Percentiles rank a stretch among this genome's conserved stretches.
phyloP scores from a whole-genome alignment of 2,329 filamentous ascomycete genomes.

The Penicillium sp. region DNA sequence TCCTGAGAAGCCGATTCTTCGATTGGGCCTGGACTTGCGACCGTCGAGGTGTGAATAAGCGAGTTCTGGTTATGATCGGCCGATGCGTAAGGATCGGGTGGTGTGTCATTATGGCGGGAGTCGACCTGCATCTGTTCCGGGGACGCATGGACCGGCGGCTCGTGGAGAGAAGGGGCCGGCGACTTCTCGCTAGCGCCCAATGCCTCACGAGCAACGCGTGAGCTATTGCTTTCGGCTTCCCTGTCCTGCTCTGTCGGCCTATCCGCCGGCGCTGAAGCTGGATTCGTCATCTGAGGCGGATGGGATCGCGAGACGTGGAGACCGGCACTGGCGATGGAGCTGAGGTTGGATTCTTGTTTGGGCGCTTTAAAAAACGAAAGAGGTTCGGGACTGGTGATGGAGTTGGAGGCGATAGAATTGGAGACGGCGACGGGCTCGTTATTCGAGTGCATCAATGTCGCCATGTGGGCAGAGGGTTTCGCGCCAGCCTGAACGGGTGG shows the following conservation, averaged over 20 bases:
- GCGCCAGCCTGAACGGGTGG: conserved; percentile 30
- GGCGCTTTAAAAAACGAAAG: conserved; percentile 33
- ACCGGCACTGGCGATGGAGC: conserved; percentile 42
- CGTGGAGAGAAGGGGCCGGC: conserved; percentile 39
- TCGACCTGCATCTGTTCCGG: conserved; percentile 45
- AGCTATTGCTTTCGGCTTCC: conserved; percentile 33
- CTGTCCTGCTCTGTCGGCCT: conserved; percentile 30
- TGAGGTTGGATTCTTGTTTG: conserved; percentile 36
- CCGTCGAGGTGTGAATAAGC: conserved; percentile 47
- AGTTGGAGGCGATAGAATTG: conserved; percentile 30
- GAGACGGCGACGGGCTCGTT: conserved; percentile 39
- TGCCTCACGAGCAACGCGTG: conserved; percentile 41
- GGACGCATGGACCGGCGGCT: conserved; percentile 44
- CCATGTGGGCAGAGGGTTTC: conserved; percentile 38
- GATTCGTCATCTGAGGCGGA: conserved; percentile 40
- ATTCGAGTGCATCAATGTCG: conserved; percentile 41
- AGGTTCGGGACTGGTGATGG: conserved; percentile 30
- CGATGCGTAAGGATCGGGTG: conserved; percentile 45
- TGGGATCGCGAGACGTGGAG: conserved; percentile 39
- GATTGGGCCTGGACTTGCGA: conserved; percentile 45
- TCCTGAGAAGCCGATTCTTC: conserved; percentile 43
- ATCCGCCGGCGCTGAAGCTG: conserved; percentile 49
- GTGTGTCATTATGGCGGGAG: conserved; percentile 47
- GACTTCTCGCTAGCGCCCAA: conserved; percentile 37
- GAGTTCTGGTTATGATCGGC: conserved; percentile 49